These are phyloP conservation scores for Colletotrichum karsti DNA, from an alignment of 2,329 filamentous ascomycete genomes.

Conservation along the genomic window DNA sequence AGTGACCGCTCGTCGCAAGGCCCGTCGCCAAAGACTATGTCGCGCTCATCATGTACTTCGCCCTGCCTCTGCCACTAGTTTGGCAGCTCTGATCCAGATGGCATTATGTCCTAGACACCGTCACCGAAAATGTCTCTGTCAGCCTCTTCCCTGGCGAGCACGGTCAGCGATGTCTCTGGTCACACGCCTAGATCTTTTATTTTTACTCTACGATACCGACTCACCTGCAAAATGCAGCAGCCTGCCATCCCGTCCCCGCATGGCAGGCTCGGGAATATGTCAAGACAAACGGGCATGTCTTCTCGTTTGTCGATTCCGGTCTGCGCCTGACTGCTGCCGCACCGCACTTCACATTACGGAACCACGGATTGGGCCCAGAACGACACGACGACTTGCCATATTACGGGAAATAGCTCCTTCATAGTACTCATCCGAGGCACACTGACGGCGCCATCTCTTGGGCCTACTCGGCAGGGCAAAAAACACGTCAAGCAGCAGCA, in stretches of 20 bases:
- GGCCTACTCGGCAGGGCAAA: not conserved
- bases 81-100: slow-evolving; percentile 5
- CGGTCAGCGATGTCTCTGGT: not conserved
- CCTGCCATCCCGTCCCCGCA: not conserved
- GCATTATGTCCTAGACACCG: slow-evolving; percentile 5
- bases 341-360: not conserved
- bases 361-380: too few relatives aligned
- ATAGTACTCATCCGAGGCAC: not conserved
- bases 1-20: not conserved
- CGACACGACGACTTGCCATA: too few relatives aligned
- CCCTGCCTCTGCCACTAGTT: not conserved
- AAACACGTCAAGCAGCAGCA: not conserved
- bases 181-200: not conserved
- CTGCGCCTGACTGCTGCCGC: not conserved
- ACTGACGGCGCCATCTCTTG: not conserved
- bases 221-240: not conserved
- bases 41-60: not conserved
- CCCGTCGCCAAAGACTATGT: too few relatives aligned
- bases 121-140: slow-evolving; percentile 1
- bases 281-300: not conserved
- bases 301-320: not conserved
- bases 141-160: slow-evolving; percentile 5
- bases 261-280: not conserved
- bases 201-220: not conserved
- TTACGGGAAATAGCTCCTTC: not conserved